These are phyloP conservation scores for Tolypocladium album DNA, from an alignment of 2,329 filamentous ascomycete species.

Conservation along the genomic window DNA sequence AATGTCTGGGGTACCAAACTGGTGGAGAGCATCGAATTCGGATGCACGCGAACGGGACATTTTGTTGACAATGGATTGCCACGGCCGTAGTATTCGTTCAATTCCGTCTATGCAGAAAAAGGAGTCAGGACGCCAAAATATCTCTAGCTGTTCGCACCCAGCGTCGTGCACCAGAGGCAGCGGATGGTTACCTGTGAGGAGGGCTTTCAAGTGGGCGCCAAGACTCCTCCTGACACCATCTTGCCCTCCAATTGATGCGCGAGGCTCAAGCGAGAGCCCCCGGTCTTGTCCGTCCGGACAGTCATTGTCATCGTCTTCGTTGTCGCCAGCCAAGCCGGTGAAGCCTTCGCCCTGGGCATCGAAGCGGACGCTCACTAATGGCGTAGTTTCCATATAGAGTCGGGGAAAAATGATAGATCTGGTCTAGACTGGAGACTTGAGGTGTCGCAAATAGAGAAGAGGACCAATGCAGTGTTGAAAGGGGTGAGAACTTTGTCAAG, in stretches of 20 bases:
- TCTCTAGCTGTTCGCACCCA: background rate
- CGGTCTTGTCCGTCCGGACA: background rate
- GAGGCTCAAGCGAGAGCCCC: background rate
- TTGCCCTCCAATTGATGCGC: background rate
- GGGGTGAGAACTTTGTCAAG: background rate
- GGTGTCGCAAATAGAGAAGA: background rate
- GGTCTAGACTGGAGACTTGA: background rate
- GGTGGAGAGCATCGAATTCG: background rate
- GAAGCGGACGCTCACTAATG: background rate
- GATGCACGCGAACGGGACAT: background rate
- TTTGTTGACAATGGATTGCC: background rate
- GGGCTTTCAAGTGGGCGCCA: background rate
- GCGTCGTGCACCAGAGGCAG: background rate
- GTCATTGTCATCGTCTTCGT: background rate
- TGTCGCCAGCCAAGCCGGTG: background rate
- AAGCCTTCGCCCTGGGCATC: background rate
- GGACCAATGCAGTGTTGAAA: background rate
- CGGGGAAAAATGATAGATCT: background rate
- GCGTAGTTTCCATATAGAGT: constrained; percentile 1
- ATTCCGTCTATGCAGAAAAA: background rate
- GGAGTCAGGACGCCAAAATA: no score
- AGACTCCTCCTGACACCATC: background rate
- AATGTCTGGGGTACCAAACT: background rate
- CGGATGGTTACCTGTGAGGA: background rate
- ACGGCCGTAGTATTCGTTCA: background rate